Conservation (phyloP, 768 basidiomycete genomes). For the Pisolithus sp. region DNA sequence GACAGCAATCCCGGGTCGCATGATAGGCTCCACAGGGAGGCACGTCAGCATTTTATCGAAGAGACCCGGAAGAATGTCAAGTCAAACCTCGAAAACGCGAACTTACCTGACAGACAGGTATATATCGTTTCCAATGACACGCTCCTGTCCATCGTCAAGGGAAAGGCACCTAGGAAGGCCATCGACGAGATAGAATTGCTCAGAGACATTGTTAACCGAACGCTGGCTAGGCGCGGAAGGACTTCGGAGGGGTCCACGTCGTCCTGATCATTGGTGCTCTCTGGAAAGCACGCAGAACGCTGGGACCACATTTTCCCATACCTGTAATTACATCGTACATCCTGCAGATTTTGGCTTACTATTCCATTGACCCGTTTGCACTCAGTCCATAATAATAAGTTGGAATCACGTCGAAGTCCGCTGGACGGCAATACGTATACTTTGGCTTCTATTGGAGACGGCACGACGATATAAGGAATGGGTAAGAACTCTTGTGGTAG, state of each 20-base stretch:
- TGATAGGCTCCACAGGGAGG: slow-evolving; percentile 7
- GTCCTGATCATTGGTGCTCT: neutral
- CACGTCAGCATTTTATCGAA: slow-evolving; percentile 20
- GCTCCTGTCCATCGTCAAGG: slow-evolving; percentile 14
- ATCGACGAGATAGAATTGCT: slow-evolving; percentile 21
- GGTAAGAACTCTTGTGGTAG: slow-evolving; percentile 14
- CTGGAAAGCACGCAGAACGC: too few relatives aligned
- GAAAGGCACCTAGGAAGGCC: slow-evolving; percentile 11
- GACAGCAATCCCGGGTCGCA: slow-evolving; percentile 2
- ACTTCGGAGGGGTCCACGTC: neutral
- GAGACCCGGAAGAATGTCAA: slow-evolving; percentile 11
- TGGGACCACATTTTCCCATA: too few relatives aligned
- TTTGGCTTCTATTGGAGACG: too few relatives aligned
- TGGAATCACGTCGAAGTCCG: too few relatives aligned
- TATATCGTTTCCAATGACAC: slow-evolving; percentile 21
- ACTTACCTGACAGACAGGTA: slow-evolving; percentile 20
- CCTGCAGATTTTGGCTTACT: too few relatives aligned
- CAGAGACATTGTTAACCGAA: slow-evolving; percentile 7
- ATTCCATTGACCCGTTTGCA: too few relatives aligned
- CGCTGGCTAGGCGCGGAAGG: slow-evolving; percentile 1
- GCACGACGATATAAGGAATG: too few relatives aligned
- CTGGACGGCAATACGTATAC: too few relatives aligned
- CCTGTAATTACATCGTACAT: too few relatives aligned
- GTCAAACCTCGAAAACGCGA: slow-evolving; percentile 15
- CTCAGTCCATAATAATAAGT: too few relatives aligned